Evolutionary conservation across 495 filamentous ascomycete species (phyloP).

Genomic region (Lasiosphaeris hirsuta): DNA sequence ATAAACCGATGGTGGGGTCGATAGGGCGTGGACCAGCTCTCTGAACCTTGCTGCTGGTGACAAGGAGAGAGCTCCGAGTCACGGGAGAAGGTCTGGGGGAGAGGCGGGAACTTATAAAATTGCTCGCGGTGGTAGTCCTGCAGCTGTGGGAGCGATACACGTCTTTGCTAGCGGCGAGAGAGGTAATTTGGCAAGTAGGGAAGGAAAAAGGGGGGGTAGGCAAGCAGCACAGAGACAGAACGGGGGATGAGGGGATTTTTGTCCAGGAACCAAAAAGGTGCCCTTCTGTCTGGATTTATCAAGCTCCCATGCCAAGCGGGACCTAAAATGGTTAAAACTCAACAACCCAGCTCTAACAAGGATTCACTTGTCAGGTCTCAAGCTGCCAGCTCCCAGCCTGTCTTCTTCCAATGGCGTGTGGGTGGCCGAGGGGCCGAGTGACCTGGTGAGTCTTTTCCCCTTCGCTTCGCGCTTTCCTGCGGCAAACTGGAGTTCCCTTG

Average conservation of each 20-base stretch:
- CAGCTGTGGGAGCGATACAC: too few species aligned
- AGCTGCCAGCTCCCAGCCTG: not conserved
- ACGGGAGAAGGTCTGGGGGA: not conserved
- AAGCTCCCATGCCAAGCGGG: constrained; percentile 17
- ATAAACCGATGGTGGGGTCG: constrained; percentile 7
- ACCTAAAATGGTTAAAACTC: constrained; percentile 8
- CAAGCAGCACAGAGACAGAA: not conserved
- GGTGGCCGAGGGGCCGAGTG: constrained; percentile 1
- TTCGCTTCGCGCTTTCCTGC: constrained; percentile 14
- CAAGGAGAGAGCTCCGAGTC: not conserved
- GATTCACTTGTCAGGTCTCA: constrained; percentile 7
- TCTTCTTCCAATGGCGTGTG: constrained; percentile 1
- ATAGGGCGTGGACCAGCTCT: not conserved
- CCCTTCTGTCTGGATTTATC: constrained; percentile 2
- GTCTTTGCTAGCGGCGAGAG: too few species aligned
- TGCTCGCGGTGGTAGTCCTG: too few species aligned
- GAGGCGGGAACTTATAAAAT: too few species aligned
- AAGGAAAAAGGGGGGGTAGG: not conserved
- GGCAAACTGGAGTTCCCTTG: not conserved
- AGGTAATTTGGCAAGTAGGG: not conserved
- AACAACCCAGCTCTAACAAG: constrained; percentile 5
- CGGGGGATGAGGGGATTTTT: constrained; percentile 20
- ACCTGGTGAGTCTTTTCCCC: constrained; percentile 5
- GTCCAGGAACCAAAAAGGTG: not conserved
- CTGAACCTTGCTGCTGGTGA: constrained; percentile 7